Percentiles rank a stretch among this genome's conserved stretches.
These are phyloP conservation scores for Candida dubliniensis DNA, from an alignment of 1,139 yeast genomes.

Conservation along the genomic window DNA sequence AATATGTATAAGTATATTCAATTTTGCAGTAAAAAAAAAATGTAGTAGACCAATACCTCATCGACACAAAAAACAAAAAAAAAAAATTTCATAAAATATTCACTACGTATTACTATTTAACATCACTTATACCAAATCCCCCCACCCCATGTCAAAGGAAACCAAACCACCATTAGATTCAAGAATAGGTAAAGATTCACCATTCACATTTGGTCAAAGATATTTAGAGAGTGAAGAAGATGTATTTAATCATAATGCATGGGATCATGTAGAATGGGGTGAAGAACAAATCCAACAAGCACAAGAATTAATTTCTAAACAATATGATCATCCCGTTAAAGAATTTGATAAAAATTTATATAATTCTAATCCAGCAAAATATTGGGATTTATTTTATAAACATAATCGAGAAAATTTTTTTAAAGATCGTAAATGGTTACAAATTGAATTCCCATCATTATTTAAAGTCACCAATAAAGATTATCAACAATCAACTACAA, in stretches of 20 bases:
- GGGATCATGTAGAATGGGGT: slow-evolving; percentile 99
- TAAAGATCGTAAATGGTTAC: slow-evolving; percentile 95
- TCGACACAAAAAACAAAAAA: not conserved
- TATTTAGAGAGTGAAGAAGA: slow-evolving; percentile 68
- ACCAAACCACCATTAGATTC: slow-evolving; percentile 44
- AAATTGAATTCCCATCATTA: slow-evolving; percentile 86
- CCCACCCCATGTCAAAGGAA: slow-evolving; percentile 13
- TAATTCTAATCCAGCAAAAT: slow-evolving; percentile 85
- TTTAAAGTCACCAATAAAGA: slow-evolving; percentile 74
- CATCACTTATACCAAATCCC: not conserved
- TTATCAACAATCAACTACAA: slow-evolving; percentile 62
- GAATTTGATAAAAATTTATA: slow-evolving; percentile 80
- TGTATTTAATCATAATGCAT: slow-evolving; percentile 92
- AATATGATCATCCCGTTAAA: slow-evolving; percentile 77
- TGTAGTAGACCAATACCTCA: too few relatives aligned
- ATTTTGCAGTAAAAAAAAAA: too few relatives aligned
- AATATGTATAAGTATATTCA: too few relatives aligned
- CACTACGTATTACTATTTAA: not conserved
- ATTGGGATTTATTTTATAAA: slow-evolving; percentile 93
- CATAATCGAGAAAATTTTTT: slow-evolving; percentile 91
- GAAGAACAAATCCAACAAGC: slow-evolving; percentile 82
- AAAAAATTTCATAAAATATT: not conserved
- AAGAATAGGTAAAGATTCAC: slow-evolving; percentile 80
- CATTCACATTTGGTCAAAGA: slow-evolving; percentile 91
- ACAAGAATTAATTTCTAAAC: slow-evolving; percentile 69